Evolutionary conservation across 2,329 filamentous ascomycete genomes (phyloP).

Genomic region (Sclerotinia glacialis): DNA sequence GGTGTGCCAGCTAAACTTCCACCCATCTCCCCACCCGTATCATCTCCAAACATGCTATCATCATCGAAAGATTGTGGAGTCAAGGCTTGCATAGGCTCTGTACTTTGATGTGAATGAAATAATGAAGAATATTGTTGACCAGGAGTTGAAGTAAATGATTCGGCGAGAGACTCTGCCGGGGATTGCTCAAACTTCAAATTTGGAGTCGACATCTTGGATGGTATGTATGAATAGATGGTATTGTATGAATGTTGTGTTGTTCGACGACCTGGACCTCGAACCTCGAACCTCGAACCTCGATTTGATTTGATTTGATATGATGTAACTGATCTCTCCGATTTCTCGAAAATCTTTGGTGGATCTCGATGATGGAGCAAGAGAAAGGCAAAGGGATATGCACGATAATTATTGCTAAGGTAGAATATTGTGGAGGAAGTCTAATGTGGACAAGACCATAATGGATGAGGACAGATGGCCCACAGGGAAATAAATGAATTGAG

Average conservation of each 20-base stretch:
- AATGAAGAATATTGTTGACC: conserved; percentile 37
- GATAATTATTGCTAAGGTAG: conserved; percentile 4
- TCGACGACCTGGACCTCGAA: background rate
- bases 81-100: conserved; percentile 36
- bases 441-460: conserved; percentile 15
- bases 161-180: conserved; percentile 36
- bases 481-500: conserved; percentile 4
- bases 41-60: conserved; percentile 38
- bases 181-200: conserved; percentile 40
- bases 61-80: conserved; percentile 39
- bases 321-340: background rate
- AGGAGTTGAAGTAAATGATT: conserved; percentile 40
- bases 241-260: background rate
- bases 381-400: background rate
- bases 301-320: background rate
- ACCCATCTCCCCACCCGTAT: conserved; percentile 7
- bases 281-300: background rate
- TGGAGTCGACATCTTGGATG: conserved; percentile 29
- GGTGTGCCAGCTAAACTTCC: conserved; percentile 35
- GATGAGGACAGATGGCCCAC: conserved; percentile 20
- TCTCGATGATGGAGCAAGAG: background rate
- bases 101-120: conserved; percentile 32
- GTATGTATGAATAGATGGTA: background rate
- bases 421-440: conserved; percentile 17
- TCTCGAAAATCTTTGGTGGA: background rate